Base-by-base conservation (phyloP, 176 grass and related monocot species). In the Oryza brachyantha region DNA sequence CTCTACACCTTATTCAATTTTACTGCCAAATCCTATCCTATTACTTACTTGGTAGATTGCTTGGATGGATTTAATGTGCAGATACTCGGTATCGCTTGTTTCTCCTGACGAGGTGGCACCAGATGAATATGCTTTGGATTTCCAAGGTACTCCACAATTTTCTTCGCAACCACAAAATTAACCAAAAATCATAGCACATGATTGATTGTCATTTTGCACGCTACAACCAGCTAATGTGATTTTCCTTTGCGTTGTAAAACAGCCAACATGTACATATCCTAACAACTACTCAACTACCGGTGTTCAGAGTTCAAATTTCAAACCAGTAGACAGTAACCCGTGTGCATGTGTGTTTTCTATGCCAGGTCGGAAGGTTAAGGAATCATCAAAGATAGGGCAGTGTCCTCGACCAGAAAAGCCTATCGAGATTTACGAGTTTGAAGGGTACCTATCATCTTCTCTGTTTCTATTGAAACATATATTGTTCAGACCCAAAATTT, bases 351-450 rank as follows among this genome's bases (percentile, higher is more conserved):
- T 36, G 12, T 7, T 79, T 48, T 50, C 8, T 68, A 3, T 86
- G 66, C 66, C 69, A 98, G 95, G 83, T 87, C 45, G 74, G 24
- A 94, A 90, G 83, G 67, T 98, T 66, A 98, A 98, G 78, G 95
- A 98, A 61, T 83, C 92, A 21, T 98, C 92, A 59, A 98, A 98
- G 39, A 36, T 83, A 43, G 80, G 41, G 36, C 83, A 92, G 81
- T 93, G 89, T 64, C 81, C 90, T 25, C 83, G 89, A 11, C 92
- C 95, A 29, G 85, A 86, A 61, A 98, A 94, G 29, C 92, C 95
- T 39, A 88, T 98, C 9, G 95, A 98, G 81, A 92, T 98, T 72
- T 94, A 98, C 70, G 95, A 98, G 70, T 98, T 98, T 83, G 92
- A 98, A 84, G 85, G 95, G 92, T 98, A 84, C 8, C 10, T 24